A percentile compares a stretch with the other conserved stretches of the same genome.
Conservation (phyloP, 1,139 yeast genomes). For the Hanseniaspora gamundiae region DNA sequence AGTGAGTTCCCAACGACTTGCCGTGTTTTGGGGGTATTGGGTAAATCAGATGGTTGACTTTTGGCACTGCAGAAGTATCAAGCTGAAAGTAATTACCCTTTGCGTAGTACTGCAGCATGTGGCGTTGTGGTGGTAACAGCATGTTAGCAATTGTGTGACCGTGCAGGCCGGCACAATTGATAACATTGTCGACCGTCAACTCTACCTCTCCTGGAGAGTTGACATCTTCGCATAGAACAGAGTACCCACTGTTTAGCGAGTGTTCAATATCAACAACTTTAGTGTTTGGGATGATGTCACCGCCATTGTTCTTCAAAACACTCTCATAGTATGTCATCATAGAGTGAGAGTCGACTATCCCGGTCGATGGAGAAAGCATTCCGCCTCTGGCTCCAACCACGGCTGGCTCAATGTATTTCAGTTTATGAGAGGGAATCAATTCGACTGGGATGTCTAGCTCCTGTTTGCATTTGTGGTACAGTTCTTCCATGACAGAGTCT, state of each 20-base stretch:
- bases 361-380: slow-evolving; percentile 72
- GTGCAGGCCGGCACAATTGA: slow-evolving; percentile 70
- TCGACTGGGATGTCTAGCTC: slow-evolving; percentile 46
- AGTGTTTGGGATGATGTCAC: slow-evolving; percentile 53
- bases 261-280: slow-evolving; percentile 36
- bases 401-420: slow-evolving; percentile 46
- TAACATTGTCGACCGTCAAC: slow-evolving; percentile 43
- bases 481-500: slow-evolving; percentile 40
- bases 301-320: slow-evolving; percentile 38
- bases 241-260: slow-evolving; percentile 18
- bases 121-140: slow-evolving; percentile 52
- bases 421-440: slow-evolving; percentile 36
- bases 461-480: slow-evolving; percentile 40
- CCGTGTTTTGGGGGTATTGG: slow-evolving; percentile 70
- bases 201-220: slow-evolving; percentile 28
- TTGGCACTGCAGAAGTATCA: slow-evolving; percentile 25
- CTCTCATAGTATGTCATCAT: slow-evolving; percentile 49
- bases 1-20: slow-evolving; percentile 74
- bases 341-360: slow-evolving; percentile 75
- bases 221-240: slow-evolving; percentile 26
- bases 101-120: slow-evolving; percentile 51
- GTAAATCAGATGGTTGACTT: slow-evolving; percentile 40
- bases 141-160: slow-evolving; percentile 61
- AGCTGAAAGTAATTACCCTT: slow-evolving; percentile 65
- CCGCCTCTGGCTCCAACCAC: slow-evolving; percentile 50